These are phyloP conservation scores for Tephrocybe rancida DNA, from an alignment of 768 basidiomycete species.

Conservation along the genomic window DNA sequence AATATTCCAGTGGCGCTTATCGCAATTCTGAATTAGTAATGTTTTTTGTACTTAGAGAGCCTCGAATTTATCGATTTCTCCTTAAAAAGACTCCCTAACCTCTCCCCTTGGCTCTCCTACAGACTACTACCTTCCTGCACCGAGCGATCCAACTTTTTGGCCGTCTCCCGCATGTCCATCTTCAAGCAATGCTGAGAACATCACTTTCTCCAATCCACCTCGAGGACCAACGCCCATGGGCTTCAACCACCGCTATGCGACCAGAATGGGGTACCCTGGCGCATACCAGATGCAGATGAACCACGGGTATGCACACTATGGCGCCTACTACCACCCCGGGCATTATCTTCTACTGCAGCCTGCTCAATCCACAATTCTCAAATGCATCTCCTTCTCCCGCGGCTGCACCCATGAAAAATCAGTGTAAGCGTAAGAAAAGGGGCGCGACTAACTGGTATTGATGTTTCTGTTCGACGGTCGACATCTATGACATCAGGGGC, in stretches of 20 bases:
- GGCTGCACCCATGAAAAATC: too few relatives aligned
- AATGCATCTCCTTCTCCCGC: too few relatives aligned
- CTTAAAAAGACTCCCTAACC: too few relatives aligned
- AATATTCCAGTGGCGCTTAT: neutral
- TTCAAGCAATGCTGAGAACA: too few relatives aligned
- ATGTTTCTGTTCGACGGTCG: neutral
- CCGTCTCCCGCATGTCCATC: too few relatives aligned
- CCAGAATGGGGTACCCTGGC: too few relatives aligned
- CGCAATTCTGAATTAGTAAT: neutral
- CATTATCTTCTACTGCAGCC: neutral
- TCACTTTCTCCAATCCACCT: neutral
- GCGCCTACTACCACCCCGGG: neutral
- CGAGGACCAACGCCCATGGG: neutral
- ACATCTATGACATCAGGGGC: too few relatives aligned
- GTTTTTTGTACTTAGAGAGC: too few relatives aligned
- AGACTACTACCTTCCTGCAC: neutral
- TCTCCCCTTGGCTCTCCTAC: too few relatives aligned
- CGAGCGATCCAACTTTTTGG: neutral
- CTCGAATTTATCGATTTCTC: too few relatives aligned
- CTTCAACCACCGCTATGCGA: neutral
- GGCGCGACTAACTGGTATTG: slow-evolving; percentile 4
- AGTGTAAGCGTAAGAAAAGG: neutral
- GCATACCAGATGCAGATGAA: too few relatives aligned
- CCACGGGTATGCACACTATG: neutral
- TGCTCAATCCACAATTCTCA: too few relatives aligned